Base-by-base conservation (phyloP, 1,139 yeast genomes). In the Saccharomyces hybrid region DNA sequence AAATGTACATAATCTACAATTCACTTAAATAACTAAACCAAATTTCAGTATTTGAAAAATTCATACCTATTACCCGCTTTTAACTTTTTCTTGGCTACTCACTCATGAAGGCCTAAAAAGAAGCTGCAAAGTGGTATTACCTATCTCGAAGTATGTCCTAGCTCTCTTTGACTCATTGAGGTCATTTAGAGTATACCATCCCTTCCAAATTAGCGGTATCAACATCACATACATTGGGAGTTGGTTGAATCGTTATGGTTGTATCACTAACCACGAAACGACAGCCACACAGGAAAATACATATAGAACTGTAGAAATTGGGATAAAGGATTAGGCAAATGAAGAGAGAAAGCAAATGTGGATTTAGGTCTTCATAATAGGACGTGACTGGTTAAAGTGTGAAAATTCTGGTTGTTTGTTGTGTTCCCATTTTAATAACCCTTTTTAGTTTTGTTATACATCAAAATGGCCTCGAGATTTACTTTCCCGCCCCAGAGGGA, bases 391-490 rank as follows among this genome's bases (percentile, higher is more conserved):
- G 13, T 16, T 4, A 19, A 38, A 38, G 25, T 16, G 44, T 38
- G 44, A 13, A 9, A 25, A 9, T 38, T 14, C 26, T 5, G 44
- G n/a, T 9, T 7, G 13, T 9, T 19, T 16, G 19, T 38, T 38
- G 34, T 47, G 8, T 28, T 14, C 5, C 38, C 23, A 16, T 23
- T 14, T 28, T 14, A 7, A 14, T 13, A 13, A 14, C 14, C 14
- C 23, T 5, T 25, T 42, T 47, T 27, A 9, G 23, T 19, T 14
- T n/a, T 8, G 13, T 32, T 16, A 34, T 38, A 46, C 46, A 19
- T 25, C 31, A 49, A 29, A 42, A 57, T 57, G 60, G 55, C 56
- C 34, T 50, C 57, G 9, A 53, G 51, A 19, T 57, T 57, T 41
- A 56, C 57, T 5, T 57, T 57, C 46, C 60, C 60, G 6, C 52